These are phyloP conservation scores for Themeda triandra DNA, from an alignment of 176 grass and related monocot species.

Conservation along the genomic window DNA sequence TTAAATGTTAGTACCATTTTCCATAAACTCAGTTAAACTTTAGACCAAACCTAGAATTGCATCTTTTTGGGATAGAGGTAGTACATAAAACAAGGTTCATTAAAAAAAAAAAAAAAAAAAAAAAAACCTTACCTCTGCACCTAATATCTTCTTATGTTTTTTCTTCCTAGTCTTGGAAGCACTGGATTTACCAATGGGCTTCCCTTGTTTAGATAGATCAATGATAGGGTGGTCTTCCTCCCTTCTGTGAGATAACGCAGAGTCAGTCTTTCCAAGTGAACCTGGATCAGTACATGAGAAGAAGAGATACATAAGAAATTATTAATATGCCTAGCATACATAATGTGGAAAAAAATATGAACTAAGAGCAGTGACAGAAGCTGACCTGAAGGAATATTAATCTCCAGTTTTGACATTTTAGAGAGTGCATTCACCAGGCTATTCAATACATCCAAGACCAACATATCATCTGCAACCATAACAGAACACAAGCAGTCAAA, in stretches of 20 bases:
- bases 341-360: not conserved
- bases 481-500: not conserved
- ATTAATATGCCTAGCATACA: conserved; percentile 6
- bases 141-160: conserved; percentile 32
- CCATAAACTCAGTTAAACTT: not conserved
- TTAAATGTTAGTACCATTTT: not conserved
- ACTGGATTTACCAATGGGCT: conserved; percentile 21
- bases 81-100: not conserved
- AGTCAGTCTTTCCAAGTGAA: conserved; percentile 25
- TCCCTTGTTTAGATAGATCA: conserved; percentile 27
- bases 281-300: conserved; percentile 19
- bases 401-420: conserved; percentile 17
- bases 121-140: conserved; percentile 35
- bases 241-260: conserved; percentile 16
- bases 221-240: conserved; percentile 19
- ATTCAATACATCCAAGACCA: conserved; percentile 55
- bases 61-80: not conserved
- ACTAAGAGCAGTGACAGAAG: not conserved
- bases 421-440: conserved; percentile 39
- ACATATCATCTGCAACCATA: conserved; percentile 52
- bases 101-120: too few species aligned
- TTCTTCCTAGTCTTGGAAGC: conserved; percentile 21
- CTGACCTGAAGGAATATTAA: conserved; percentile 47
- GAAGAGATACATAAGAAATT: conserved; percentile 14
- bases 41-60: not conserved